These are phyloP conservation scores for Davidsoniella eucalypti DNA, from an alignment of 2,329 filamentous ascomycete genomes.

Conservation along the genomic window DNA sequence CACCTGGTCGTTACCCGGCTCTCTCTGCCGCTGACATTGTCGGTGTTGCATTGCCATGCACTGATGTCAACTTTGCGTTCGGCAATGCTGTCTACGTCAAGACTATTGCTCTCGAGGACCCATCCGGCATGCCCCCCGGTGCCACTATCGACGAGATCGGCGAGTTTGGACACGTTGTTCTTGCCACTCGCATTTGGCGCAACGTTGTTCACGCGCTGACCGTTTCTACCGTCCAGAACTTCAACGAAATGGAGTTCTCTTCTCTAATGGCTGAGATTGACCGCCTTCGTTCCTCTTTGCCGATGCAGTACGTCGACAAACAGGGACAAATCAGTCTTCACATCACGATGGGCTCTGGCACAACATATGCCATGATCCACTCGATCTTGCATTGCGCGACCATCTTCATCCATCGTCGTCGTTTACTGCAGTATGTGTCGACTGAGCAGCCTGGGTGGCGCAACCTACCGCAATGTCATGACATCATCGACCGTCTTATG, in stretches of 20 bases:
- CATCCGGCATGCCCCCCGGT: slow-evolving; percentile 22
- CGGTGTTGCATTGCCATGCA: slow-evolving; percentile 40
- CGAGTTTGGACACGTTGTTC: slow-evolving; percentile 45
- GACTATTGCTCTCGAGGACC: slow-evolving; percentile 30
- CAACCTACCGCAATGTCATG: slow-evolving; percentile 30
- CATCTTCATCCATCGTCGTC: slow-evolving; percentile 43
- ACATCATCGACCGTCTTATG: slow-evolving; percentile 39
- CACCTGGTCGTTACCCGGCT: slow-evolving; percentile 41
- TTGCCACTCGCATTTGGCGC: slow-evolving; percentile 44
- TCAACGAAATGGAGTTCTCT: slow-evolving; percentile 36
- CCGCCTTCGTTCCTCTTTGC: slow-evolving; percentile 34
- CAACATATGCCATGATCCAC: slow-evolving; percentile 46
- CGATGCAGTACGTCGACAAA: slow-evolving; percentile 44
- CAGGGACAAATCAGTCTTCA: slow-evolving; percentile 43
- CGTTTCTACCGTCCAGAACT: slow-evolving; percentile 32
- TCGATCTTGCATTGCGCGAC: slow-evolving; percentile 43
- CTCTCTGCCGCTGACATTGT: slow-evolving; percentile 37
- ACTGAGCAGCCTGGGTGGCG: slow-evolving; percentile 40
- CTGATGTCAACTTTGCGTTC: slow-evolving; percentile 46
- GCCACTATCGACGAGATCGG: slow-evolving; percentile 34
- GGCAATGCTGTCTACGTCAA: slow-evolving; percentile 42
- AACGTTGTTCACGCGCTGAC: slow-evolving; percentile 46
- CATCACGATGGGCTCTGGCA: slow-evolving; percentile 47
- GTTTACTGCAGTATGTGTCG: slow-evolving; percentile 38
- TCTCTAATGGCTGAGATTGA: slow-evolving; percentile 38